Conservation (phyloP, 1,284 basidiomycete species). For the Boletellus deceptivus region DNA sequence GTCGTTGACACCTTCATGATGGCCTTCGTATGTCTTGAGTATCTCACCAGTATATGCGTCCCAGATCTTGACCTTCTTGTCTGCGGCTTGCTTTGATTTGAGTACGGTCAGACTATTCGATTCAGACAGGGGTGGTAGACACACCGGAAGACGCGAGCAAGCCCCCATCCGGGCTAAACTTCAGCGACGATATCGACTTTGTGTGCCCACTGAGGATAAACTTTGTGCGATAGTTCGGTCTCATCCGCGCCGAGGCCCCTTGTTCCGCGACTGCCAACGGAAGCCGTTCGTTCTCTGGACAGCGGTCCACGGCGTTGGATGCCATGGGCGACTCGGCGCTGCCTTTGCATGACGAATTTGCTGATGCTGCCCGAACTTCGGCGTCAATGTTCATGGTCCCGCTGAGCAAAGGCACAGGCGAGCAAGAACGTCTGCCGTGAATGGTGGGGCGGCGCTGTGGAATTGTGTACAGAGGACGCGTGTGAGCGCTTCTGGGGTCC, state of each 20-base stretch:
- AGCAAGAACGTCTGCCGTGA: too few relatives aligned
- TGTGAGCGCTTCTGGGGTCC: slow-evolving; percentile 9
- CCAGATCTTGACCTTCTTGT: slow-evolving; percentile 81
- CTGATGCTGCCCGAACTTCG: slow-evolving; percentile 2
- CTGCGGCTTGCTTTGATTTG: slow-evolving; percentile 60
- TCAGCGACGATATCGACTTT: slow-evolving; percentile 70
- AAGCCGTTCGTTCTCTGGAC: slow-evolving; percentile 1
- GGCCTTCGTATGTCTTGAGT: slow-evolving; percentile 66
- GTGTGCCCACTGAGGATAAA: slow-evolving; percentile 72
- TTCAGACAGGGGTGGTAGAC: slow-evolving; percentile 24
- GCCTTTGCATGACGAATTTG: neutral
- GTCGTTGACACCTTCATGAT: slow-evolving; percentile 83
- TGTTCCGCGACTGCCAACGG: slow-evolving; percentile 3
- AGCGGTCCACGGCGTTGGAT: slow-evolving; percentile 8
- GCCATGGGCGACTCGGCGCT: slow-evolving; percentile 5
- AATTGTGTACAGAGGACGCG: neutral
- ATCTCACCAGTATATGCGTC: slow-evolving; percentile 69
- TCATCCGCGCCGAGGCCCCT: neutral
- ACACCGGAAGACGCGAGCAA: slow-evolving; percentile 74
- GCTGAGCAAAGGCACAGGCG: neutral
- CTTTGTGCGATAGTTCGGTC: slow-evolving; percentile 41
- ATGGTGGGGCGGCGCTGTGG: too few relatives aligned
- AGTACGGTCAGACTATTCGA: slow-evolving; percentile 20
- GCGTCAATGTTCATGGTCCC: slow-evolving; percentile 21
- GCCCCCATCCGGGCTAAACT: slow-evolving; percentile 76